Percentiles rank a stretch among this genome's conserved stretches.
These are phyloP conservation scores for Beauveria medogensis DNA, from an alignment of 2,329 filamentous ascomycete genomes.

Conservation along the genomic window DNA sequence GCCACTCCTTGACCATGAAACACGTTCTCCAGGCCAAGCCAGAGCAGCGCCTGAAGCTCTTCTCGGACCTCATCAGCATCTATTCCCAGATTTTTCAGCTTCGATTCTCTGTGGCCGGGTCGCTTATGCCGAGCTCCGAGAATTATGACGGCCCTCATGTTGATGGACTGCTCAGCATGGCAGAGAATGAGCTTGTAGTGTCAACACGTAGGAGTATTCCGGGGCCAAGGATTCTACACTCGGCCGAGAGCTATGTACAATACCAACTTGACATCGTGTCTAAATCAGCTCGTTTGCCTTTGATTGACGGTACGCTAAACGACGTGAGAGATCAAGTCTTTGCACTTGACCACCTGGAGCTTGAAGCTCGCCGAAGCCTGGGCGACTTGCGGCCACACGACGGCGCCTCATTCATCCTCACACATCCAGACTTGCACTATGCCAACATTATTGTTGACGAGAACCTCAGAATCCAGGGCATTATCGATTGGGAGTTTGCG, in stretches of 20 bases:
- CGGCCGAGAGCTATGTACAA: neutral
- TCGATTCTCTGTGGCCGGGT: neutral
- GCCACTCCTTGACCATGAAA: neutral
- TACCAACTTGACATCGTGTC: neutral
- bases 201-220: neutral
- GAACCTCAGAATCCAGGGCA: constrained; percentile 16
- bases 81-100: neutral
- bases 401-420: constrained; percentile 1
- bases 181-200: neutral
- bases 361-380: neutral
- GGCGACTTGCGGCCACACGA: neutral
- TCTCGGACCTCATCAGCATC: neutral
- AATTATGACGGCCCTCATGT: neutral
- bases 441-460: constrained; percentile 19
- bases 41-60: neutral
- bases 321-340: neutral
- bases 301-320: neutral
- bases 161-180: neutral
- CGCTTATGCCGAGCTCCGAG: neutral
- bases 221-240: neutral
- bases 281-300: neutral
- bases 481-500: constrained; percentile 21
- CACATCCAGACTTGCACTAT: constrained; percentile 14
- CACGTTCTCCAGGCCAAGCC: neutral
- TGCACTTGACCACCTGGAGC: neutral